Base-by-base conservation (phyloP, 2,329 filamentous ascomycete genomes). In the Periconia macrospinosa region DNA sequence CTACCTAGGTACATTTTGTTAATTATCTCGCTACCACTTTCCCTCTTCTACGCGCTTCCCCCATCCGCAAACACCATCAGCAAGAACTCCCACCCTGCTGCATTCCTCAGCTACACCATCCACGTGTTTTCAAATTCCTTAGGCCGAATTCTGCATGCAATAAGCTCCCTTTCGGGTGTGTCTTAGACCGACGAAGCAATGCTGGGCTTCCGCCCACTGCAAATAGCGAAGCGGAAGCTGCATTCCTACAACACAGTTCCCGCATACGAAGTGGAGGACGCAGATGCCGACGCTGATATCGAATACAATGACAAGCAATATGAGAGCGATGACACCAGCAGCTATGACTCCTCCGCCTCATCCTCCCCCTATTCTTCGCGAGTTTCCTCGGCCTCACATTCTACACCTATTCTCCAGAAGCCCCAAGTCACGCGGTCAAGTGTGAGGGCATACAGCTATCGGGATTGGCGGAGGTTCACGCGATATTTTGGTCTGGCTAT, bases 401-500 rank as follows among this genome's bases (percentile, higher is more conserved):
- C 63, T 56, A 61, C 72, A 57, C 66, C 72, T 60, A 23, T 51
- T 54, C 27, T 61, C 59, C 50, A 57, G 56, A 55, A 59, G 50
- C 54, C 56, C 53, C 14, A 58, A 47, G 3, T 66, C 61, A 49
- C 63, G 65, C 64, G 61, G 47, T 60, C 71, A 2, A 67, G 58
- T 7, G 63, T 71, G 8, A 70, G 67, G 56, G 68, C 70, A 47
- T 72, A 73, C 57, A 70, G 82, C 49, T 90, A 89, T 64, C 81
- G 86, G 30, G 75, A 92, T 41, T 90, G 89, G 7, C 86, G 87
- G 66, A 88, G 82, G 57, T 84, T 94, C 54, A 86, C 90, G 52
- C 83, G 91, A 63, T 95, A 89, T 70, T 84, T 96, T 51, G 91
- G 91, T 59, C 78, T 92, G 46, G 83, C 81, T 3, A 78, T 96